Base-by-base conservation (phyloP, 2,329 filamentous ascomycete genomes). In the Colletotrichum sp. region DNA sequence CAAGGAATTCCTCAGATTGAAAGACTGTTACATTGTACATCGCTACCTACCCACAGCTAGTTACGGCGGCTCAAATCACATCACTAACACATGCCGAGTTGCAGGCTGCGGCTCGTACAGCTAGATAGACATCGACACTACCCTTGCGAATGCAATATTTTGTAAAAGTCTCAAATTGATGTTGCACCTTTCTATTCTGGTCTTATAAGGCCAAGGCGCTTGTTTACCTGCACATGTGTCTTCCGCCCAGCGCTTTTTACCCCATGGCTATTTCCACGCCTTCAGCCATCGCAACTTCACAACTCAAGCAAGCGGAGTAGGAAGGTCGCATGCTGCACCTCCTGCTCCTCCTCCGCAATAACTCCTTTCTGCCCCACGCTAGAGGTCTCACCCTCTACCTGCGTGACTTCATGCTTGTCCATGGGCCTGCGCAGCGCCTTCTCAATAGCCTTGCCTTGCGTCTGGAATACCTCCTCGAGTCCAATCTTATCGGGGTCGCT, bases 11-110 rank as follows among this genome's bases (percentile, higher is more conserved):
- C 88, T 97, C 85, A 92, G 88, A 79, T 84, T 99, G 65, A 98
- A 98, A 84, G 90, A 98, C 79, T 99, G 96, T 83, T 98, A 95
- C 82, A 82, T 98, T 82, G 96, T 98, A 88, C 81, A 90, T 79
- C 36, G n/a, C 25, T 19, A 32, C 52, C 57, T 19, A 62, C 15
- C 15, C 15, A 29, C 29, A 22, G 13, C 59, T 13, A 64, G 30
- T 22, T 29, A 19, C 8, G 12, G 19, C n/a, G 19, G 32, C 61
- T 36, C n/a, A 25, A n/a, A 69, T 30, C 19, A 59, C 29, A 8
- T 73, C 64, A 65, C 59, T 68, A 39, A 73, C 44, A 27, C n/a
- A 5, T 16, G 12, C 22, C 15, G 44, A 16, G n/a, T 32, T 32
- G 61, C 25, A 79, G 78, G 68, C 65, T 15, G 78, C 77, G 19